phyloP scores from a whole-genome alignment of 2,329 filamentous ascomycete genomes.

The Monosporascus cannonballus region DNA sequence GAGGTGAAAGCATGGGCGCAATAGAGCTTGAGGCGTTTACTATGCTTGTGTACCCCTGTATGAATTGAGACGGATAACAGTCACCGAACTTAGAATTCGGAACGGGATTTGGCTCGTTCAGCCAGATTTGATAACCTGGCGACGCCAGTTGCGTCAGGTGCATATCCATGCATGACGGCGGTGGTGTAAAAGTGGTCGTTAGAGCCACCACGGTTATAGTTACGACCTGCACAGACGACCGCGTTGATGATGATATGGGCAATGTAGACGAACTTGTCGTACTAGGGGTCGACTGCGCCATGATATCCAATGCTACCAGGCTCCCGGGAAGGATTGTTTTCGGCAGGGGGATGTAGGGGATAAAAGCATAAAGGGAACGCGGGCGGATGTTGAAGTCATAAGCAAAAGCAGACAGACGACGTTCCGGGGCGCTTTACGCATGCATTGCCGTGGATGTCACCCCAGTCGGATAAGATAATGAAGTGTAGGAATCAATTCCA shows the following conservation, averaged over 20 bases:
- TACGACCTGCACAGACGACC: conserved; percentile 6
- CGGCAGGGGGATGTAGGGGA: too few species aligned
- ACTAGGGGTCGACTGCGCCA: too few species aligned
- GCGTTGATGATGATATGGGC: not conserved
- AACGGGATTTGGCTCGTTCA: conserved; percentile 15
- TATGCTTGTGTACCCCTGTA: conserved; percentile 13
- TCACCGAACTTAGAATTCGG: conserved; percentile 9
- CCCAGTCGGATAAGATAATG: too few species aligned
- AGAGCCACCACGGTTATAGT: conserved; percentile 11
- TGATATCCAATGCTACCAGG: too few species aligned
- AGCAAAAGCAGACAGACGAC: too few species aligned
- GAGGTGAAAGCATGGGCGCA: conserved; percentile 12
- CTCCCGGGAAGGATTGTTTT: too few species aligned
- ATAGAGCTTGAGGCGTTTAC: conserved; percentile 12
- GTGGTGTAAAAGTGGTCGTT: conserved; percentile 14
- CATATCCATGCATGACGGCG: conserved; percentile 10
- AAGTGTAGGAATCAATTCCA: too few species aligned
- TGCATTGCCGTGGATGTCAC: too few species aligned
- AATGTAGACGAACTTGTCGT: too few species aligned
- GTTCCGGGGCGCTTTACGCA: too few species aligned
- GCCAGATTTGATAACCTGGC: conserved; percentile 12
- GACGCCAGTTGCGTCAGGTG: conserved; percentile 12
- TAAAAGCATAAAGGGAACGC: too few species aligned
- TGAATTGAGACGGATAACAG: conserved; percentile 12
- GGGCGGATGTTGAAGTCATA: too few species aligned